Evolutionary conservation across 1,284 basidiomycete species (phyloP).

Genomic region (Tremellales sp.): DNA sequence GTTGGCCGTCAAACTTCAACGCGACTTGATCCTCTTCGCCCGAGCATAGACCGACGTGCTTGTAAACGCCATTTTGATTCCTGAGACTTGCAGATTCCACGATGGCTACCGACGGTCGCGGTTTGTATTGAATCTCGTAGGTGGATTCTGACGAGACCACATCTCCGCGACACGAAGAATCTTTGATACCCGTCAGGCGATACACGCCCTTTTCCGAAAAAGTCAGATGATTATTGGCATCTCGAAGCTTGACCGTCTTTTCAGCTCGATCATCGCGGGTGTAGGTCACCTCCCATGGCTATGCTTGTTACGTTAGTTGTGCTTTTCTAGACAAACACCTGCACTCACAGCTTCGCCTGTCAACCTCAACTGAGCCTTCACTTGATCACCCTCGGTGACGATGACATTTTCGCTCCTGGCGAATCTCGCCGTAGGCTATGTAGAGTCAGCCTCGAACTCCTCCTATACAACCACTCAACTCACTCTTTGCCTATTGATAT

Average conservation of each 20-base stretch:
- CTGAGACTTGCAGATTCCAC: conserved; percentile 52
- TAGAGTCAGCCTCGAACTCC: conserved; percentile 4
- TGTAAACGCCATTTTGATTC: conserved; percentile 61
- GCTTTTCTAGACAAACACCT: neutral
- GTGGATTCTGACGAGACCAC: conserved; percentile 60
- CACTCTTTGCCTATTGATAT: conserved; percentile 79
- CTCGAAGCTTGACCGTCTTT: conserved; percentile 54
- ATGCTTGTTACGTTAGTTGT: conserved; percentile 6
- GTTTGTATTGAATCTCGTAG: conserved; percentile 60
- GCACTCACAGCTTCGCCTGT: conserved; percentile 76
- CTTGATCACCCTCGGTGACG: conserved; percentile 71
- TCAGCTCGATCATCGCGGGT: conserved; percentile 56
- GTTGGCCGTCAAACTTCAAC: conserved; percentile 68
- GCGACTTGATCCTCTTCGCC: conserved; percentile 73
- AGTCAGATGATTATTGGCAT: conserved; percentile 66
- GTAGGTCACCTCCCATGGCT: conserved; percentile 86
- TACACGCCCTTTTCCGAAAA: conserved; percentile 72
- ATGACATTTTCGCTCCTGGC: conserved; percentile 56
- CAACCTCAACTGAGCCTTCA: conserved; percentile 70
- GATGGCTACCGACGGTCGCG: conserved; percentile 54
- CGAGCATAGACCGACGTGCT: conserved; percentile 74
- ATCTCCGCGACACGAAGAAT: conserved; percentile 77
- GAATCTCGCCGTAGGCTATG: conserved; percentile 79
- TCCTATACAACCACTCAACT: conserved; percentile 16
- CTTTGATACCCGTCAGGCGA: conserved; percentile 67